Evolutionary conservation across 495 filamentous ascomycete genomes (phyloP), one percentile per base, ranked within the genome.

Genomic region (Neurospora tetraspora): DNA sequence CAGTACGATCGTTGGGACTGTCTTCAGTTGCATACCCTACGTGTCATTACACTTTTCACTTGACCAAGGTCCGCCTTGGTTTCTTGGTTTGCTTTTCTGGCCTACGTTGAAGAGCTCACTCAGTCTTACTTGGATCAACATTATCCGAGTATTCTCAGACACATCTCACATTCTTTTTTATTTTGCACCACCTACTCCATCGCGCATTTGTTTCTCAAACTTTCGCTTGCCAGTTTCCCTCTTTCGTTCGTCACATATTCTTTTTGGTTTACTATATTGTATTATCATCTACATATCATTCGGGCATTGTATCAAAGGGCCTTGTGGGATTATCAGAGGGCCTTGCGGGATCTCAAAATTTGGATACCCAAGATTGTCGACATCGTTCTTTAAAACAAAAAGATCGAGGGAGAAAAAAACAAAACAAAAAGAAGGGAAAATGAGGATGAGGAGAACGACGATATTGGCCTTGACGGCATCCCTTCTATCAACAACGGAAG

Each of bases 401-500:
- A 34, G 12, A 14, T 34, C 53, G 27, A 14, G 11, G 12, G 14
- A 14, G 1, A 5, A 27, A 31, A 65, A 18, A 18, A n/a, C n/a
- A n/a, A n/a, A n/a, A n/a, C n/a, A n/a, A 36, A 34, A 5, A 0
- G 34, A 36, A 36, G 34, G 14, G 12, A 61, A 61, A 34, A 27
- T 0, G 27, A 73, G 2, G 23, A 78, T 78, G 78, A 80, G 74
- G 75, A 39, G 70, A 14, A 39, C 71, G n/a, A 68, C 70, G 39
- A 16, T 75, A 4, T 45, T 77, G 72, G 77, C 75, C 74, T 18
- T 76, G 23, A 72, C 71, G 71, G 77, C 78, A 69, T 61, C 73
- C 37, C 59, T 79, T 36, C 47, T 72, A n/a, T 68, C 74, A 71
- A 47, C 71, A 5, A 47, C 72, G 37, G 27, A 77, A 20, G 76